Evolutionary conservation across 2,329 filamentous ascomycete species (phyloP), one percentile per base, ranked within the genome.

Genomic region (Diaporthe batatas): DNA sequence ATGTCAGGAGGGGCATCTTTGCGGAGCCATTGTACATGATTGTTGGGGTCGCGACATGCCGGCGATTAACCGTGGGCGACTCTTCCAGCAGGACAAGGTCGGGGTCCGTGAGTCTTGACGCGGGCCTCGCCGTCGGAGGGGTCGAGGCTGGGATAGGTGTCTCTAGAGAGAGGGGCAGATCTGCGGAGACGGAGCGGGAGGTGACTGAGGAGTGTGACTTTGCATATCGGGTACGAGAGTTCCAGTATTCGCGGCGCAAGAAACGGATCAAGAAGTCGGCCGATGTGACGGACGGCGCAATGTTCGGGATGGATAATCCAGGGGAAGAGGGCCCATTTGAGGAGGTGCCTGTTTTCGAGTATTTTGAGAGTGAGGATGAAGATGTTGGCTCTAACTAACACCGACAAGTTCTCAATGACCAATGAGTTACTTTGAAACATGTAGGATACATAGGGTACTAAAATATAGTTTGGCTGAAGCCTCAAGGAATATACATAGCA

Each of bases 351-450:
- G 44, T 65, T 0, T 65, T 65, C 3, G 59, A 65, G 12, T 51
- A 49, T 2, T 65, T 65, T 51, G 59, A 65, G 12, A 65, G 59
- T 32, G 42, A 65, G 59, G 59, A 65, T 8, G 59, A 65, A 7
- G 59, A 65, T 6, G 42, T 47, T 34, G 59, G n/a, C 44, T 18
- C 39, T 29, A 8, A 23, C 7, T 62, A 10, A 14, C 5, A 21
- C 32, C 4, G 11, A 11, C 2, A 11, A 36, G 10, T 11, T 36
- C 10, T 36, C 11, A 6, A 39, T 39, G 36, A 14, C 12, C 11
- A 3, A 39, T 39, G 4, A 10, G 36, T 14, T 39, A 39, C 36
- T 2, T 10, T 12, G 12, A 4, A 39, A 14, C 4, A 39, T 12
- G 3, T 29, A 39, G 36, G 11, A 39, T 14, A 39, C 36, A 39